Base-by-base conservation (phyloP, 257 asterid species). In the Penstemon eatonii region DNA sequence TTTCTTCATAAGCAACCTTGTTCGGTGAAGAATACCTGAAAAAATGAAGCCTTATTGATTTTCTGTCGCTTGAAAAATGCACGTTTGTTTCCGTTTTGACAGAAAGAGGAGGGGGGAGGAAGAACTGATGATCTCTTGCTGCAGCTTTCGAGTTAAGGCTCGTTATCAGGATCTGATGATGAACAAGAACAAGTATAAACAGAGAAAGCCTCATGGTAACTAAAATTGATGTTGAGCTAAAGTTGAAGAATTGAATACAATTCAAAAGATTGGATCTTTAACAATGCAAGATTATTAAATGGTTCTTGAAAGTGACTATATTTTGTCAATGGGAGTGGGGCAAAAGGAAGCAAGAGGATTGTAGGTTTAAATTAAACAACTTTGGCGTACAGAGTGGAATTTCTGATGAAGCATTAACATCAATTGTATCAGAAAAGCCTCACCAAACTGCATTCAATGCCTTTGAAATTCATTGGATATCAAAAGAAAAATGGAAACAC, bases 371-470 rank as follows among this genome's bases (percentile, higher is more conserved):
- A 71, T 10, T 42, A 42, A 19, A 4, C 74, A 71, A 78, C 77
- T 74, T 74, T 59, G 68, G 41, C 75, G 42, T 66, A 70, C 36
- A 73, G 74, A 71, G 78, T 73, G 74, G 67, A 77, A 62, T 71
- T 60, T 79, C 33, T 25, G 33, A 54, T 79, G 89, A 86, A 66
- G 84, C 82, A 77, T 86, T 85, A 73, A 75, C 85, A 79, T 81
- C 85, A 59, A 10, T 79, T 53, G 50, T 47, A 58, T 70, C 79
- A 75, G 76, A 71, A 64, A 15, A 33, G 65, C 64, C 82, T 70
- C 84, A 83, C 87, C 89, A 82, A 83, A 76, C 89, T 79, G 67
- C 80, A 84, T 86, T 86, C 15, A 86, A 33, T 77, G 81, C 80
- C 13, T 58, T 64, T 57, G 45, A 65, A 75, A 36, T 43, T 33